Conservation (phyloP, 768 basidiomycete species). For the Boletus pseudopeckii region DNA sequence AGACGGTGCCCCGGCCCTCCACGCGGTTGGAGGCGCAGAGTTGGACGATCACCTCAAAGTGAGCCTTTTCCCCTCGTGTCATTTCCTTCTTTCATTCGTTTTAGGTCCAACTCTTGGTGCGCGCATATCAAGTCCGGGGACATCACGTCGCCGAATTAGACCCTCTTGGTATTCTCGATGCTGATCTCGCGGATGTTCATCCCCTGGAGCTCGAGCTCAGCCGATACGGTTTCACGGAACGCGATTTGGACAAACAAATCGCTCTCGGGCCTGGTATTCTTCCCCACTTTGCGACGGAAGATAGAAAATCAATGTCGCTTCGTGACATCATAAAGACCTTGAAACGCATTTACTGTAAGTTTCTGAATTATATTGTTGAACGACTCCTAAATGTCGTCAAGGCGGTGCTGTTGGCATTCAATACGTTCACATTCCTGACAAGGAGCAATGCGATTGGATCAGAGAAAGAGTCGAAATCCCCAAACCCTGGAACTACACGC, state of each 20-base stretch:
- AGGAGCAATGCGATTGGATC: slow-evolving; percentile 99
- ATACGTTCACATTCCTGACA: slow-evolving; percentile 95
- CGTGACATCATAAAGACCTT: slow-evolving; percentile 88
- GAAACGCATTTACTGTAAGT: slow-evolving; percentile 91
- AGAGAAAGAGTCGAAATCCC: slow-evolving; percentile 93
- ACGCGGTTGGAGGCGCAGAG: slow-evolving; percentile 66
- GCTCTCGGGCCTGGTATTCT: slow-evolving; percentile 94
- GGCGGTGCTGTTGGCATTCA: slow-evolving; percentile 88
- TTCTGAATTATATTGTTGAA: background rate
- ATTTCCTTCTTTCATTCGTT: background rate
- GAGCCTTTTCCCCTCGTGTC: slow-evolving; percentile 12
- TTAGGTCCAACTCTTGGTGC: slow-evolving; percentile 94
- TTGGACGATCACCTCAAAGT: slow-evolving; percentile 96
- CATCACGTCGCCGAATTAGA: slow-evolving; percentile 96
- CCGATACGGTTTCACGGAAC: slow-evolving; percentile 92
- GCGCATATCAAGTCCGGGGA: slow-evolving; percentile 98
- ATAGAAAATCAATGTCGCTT: slow-evolving; percentile 82
- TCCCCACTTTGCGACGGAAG: slow-evolving; percentile 88
- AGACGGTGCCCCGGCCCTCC: slow-evolving; percentile 77
- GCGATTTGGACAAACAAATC: slow-evolving; percentile 92
- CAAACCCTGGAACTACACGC: slow-evolving; percentile 94
- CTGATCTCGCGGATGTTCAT: slow-evolving; percentile 73
- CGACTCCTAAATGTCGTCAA: slow-evolving; percentile 29
- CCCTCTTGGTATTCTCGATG: slow-evolving; percentile 88
- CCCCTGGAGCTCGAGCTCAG: slow-evolving; percentile 93